Conservation (phyloP, 805 yeast species). For the Hermanozyma aechmeae region DNA sequence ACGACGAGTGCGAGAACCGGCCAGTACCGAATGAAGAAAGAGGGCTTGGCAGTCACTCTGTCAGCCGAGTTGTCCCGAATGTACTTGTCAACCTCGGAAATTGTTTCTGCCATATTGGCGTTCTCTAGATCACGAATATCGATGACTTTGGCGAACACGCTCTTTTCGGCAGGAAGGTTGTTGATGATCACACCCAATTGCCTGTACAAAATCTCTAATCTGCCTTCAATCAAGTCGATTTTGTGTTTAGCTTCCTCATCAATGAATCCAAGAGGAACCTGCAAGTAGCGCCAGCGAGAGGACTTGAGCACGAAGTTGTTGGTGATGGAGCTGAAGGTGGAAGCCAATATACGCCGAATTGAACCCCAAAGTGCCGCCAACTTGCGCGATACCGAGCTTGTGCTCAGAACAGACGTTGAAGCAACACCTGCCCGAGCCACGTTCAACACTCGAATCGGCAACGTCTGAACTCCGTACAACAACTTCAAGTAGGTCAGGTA, state of each 20-base stretch:
- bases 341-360: conserved; percentile 1
- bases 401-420: background rate
- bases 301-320: conserved; percentile 6
- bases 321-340: conserved; percentile 4
- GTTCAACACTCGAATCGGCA: conserved; percentile 16
- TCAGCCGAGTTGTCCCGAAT: no score
- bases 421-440: background rate
- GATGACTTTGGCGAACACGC: conserved; percentile 3
- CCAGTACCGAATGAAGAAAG: conserved; percentile 46
- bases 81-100: no score
- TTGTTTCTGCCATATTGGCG: no score
- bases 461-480: conserved; percentile 24
- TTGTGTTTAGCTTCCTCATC: conserved; percentile 18
- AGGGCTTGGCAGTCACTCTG: no score
- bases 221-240: conserved; percentile 10
- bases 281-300: conserved; percentile 6
- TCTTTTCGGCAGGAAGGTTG: conserved; percentile 5
- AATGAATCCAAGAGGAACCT: conserved; percentile 13
- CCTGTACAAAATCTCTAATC: conserved; percentile 15
- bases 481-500: conserved; percentile 16
- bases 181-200: conserved; percentile 18
- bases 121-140: no score
- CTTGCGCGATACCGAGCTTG: background rate
- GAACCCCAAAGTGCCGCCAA: conserved; percentile 1
- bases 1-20: conserved; percentile 36